Conservation (phyloP, 179 eudicot species). For the Actinidia chinensis region DNA sequence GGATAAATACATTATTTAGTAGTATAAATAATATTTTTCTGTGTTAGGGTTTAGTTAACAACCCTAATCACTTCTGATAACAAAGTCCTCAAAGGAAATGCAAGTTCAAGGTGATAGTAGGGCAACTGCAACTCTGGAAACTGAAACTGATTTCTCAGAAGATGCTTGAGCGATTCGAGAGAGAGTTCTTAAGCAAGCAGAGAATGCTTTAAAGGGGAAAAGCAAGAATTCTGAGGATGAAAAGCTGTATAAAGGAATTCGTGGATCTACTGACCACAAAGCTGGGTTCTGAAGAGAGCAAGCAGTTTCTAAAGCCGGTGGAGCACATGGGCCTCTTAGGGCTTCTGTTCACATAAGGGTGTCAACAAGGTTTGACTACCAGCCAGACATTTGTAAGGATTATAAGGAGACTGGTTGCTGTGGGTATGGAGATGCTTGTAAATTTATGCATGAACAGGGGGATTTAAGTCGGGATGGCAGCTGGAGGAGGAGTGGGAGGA, state of each 20-base stretch:
- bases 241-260: constrained; percentile 80
- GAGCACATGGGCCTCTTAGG: constrained; percentile 90
- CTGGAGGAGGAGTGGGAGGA: constrained; percentile 94
- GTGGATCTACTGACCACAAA: constrained; percentile 80
- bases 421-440: constrained; percentile 97
- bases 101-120: constrained; percentile 72
- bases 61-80: no score
- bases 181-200: constrained; percentile 52
- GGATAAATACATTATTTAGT: no score
- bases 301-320: constrained; percentile 85
- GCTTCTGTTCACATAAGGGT: constrained; percentile 93
- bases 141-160: constrained; percentile 76
- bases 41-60: no score
- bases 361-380: constrained; percentile 90
- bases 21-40: no score
- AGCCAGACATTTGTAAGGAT: constrained; percentile 92
- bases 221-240: constrained; percentile 46
- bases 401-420: constrained; percentile 93
- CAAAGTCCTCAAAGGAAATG: constrained; percentile 72
- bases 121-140: constrained; percentile 88
- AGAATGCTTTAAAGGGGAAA: constrained; percentile 43
- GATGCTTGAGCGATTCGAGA: constrained; percentile 77
- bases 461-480: constrained; percentile 97
- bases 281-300: constrained; percentile 94
- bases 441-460: constrained; percentile 94